Evolutionary conservation across 2,329 filamentous ascomycete genomes (phyloP), one percentile per base, ranked within the genome.

Genomic region (Scedosporium aurantiacum): DNA sequence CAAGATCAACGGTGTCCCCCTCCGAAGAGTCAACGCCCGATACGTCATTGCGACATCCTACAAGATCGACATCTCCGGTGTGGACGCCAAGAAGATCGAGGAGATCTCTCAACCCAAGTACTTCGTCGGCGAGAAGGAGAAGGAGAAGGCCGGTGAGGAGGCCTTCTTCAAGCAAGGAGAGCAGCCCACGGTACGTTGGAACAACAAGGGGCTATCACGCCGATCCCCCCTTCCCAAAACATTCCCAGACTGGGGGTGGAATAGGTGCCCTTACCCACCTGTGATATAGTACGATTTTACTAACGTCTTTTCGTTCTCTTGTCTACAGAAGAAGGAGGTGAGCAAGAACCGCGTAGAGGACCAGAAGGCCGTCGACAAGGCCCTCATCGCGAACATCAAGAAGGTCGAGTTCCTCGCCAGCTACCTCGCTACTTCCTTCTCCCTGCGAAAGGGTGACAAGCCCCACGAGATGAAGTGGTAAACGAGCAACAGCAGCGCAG

Each of bases 391-490:
- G 79, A 89, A 82, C 80, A 94, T 99, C 85, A 97, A 97, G 90
- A 97, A 97, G 88, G 91, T 96, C 79, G 89, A 91, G 71, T 83
- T 93, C 80, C 89, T 99, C 72, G 80, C 86, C 76, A 90, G 88
- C 82, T 99, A 99, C 87, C 90, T 99, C 72, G 85, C 85, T 76
- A 90, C 88, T 79, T 91, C 88, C 77, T 99, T 99, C 90, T 95
- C 90, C 87, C 88, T 99, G 80, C 90, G 93, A 82, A 97, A 92
- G 85, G 94, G 94, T 75, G 93, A 99, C 86, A 92, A 93, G 88
- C 94, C 94, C 81, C 94, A 99, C 83, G 90, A 96, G 87, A 97
- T 99, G 94, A 90, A 90, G 82, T 99, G 93, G 87, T 99, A 97
- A 81, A 86, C 27, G 60, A 50, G 54, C 60, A 63, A 58, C 52